phyloP scores from a whole-genome alignment of 2,329 filamentous ascomycete genomes.

The Emydomyces testavorans region DNA sequence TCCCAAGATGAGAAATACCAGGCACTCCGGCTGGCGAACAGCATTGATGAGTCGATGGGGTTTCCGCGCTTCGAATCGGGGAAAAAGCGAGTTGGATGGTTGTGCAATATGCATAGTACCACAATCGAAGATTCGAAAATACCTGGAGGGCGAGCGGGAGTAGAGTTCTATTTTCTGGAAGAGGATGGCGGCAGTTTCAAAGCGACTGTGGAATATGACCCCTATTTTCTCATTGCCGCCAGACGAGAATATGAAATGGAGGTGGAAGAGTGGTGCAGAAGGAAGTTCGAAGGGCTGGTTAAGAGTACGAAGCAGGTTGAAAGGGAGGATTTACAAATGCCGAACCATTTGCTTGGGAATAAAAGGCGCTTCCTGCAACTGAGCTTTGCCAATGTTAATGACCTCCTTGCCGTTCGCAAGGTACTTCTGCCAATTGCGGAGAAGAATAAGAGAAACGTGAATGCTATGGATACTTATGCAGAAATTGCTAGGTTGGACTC shows the following conservation, averaged over 20 bases:
- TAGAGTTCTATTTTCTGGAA: constrained; percentile 96
- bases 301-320: constrained; percentile 67
- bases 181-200: constrained; percentile 87
- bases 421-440: constrained; percentile 83
- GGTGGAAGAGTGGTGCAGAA: constrained; percentile 87
- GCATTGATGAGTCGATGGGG: constrained; percentile 89
- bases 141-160: constrained; percentile 71
- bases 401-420: constrained; percentile 73
- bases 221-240: constrained; percentile 87
- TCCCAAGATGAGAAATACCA: constrained; percentile 90
- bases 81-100: constrained; percentile 76
- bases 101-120: constrained; percentile 89
- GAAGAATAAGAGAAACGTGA: constrained; percentile 92
- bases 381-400: constrained; percentile 73
- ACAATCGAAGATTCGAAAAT: constrained; percentile 72
- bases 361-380: constrained; percentile 78
- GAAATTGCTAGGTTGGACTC: constrained; percentile 67
- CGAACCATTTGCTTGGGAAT: constrained; percentile 90
- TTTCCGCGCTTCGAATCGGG: constrained; percentile 86
- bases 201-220: constrained; percentile 89
- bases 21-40: constrained; percentile 66
- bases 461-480: constrained; percentile 95
- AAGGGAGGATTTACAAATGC: constrained; percentile 89
- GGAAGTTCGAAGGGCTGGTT: constrained; percentile 67
- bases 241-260: constrained; percentile 80